These are phyloP conservation scores for Ramaria sp. DNA, from an alignment of 768 basidiomycete genomes.

Conservation along the genomic window DNA sequence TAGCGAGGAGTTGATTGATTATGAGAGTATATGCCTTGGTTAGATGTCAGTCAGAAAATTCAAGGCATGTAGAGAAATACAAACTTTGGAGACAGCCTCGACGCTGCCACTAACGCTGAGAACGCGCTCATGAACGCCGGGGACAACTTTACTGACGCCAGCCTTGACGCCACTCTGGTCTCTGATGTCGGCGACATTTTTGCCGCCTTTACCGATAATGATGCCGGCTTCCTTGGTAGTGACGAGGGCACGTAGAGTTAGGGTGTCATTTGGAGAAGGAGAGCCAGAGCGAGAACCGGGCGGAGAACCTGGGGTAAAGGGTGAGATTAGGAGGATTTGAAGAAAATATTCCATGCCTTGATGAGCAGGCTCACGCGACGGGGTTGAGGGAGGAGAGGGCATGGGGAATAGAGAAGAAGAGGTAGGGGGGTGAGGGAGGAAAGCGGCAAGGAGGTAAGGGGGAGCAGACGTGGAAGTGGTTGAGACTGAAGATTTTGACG, in stretches of 20 bases:
- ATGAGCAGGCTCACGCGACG: slow-evolving; percentile 42
- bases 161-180: slow-evolving; percentile 96
- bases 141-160: slow-evolving; percentile 97
- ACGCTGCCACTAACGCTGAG: slow-evolving; percentile 88
- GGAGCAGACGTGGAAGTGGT: slow-evolving; percentile 21
- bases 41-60: slow-evolving; percentile 1
- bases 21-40: slow-evolving; percentile 91
- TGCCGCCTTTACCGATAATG: slow-evolving; percentile 93
- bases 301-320: background rate
- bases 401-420: slow-evolving; percentile 21
- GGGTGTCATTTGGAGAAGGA: slow-evolving; percentile 56
- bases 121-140: slow-evolving; percentile 95
- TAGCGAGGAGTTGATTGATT: slow-evolving; percentile 76
- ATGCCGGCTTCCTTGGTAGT: slow-evolving; percentile 96
- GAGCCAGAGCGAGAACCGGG: slow-evolving; percentile 66
- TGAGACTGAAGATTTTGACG: slow-evolving; percentile 15
- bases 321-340: slow-evolving; percentile 14
- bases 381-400: slow-evolving; percentile 49
- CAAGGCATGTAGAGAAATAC: slow-evolving; percentile 12
- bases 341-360: slow-evolving; percentile 31
- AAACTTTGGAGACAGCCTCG: slow-evolving; percentile 85
- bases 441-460: slow-evolving; percentile 19
- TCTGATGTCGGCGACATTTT: slow-evolving; percentile 94
- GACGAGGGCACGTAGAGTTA: slow-evolving; percentile 91
- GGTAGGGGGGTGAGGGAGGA: slow-evolving; percentile 20